Percentiles rank a stretch among this genome's conserved stretches.
These are phyloP conservation scores for Reutealis trisperma DNA, from an alignment of 345 rosid species.

Conservation along the genomic window DNA sequence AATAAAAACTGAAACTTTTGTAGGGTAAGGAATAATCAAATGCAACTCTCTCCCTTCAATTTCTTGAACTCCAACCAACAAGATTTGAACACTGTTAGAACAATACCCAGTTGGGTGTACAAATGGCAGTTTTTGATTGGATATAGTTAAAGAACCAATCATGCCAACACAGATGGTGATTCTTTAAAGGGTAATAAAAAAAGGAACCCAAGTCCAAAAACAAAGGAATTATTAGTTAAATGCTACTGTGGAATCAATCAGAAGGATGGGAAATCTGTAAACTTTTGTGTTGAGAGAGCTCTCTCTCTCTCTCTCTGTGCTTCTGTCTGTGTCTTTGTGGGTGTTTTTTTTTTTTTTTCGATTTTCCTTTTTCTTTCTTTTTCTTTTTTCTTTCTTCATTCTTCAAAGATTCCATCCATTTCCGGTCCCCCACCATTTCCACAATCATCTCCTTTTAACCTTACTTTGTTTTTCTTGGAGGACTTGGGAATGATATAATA, in stretches of 20 bases:
- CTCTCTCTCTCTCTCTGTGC: neutral
- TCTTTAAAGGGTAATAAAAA: neutral
- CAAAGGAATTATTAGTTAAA: slow-evolving; percentile 23
- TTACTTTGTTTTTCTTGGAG: slow-evolving; percentile 13
- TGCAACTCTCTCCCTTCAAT: neutral
- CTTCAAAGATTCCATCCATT: slow-evolving; percentile 48
- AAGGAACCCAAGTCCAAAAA: slow-evolving; percentile 6
- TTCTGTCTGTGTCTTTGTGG: neutral
- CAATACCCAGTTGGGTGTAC: neutral
- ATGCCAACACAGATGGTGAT: neutral
- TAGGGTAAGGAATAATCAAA: neutral
- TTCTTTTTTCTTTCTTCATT: neutral
- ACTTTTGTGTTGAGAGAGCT: slow-evolving; percentile 11
- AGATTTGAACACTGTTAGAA: neutral
- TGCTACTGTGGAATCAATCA: neutral
- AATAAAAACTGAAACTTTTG: neutral
- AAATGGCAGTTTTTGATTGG: slow-evolving; percentile 14
- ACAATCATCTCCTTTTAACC: slow-evolving; percentile 23
- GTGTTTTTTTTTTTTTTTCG: slow-evolving; percentile 13
- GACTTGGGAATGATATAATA: neutral
- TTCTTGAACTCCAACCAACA: neutral
- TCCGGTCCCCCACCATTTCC: slow-evolving; percentile 27
- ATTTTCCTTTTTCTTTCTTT: slow-evolving; percentile 9
- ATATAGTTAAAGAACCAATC: neutral
- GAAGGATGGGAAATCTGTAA: neutral